These are phyloP conservation scores for Leccinellum rugosiceps DNA, from an alignment of 768 basidiomycete genomes.

Conservation along the genomic window DNA sequence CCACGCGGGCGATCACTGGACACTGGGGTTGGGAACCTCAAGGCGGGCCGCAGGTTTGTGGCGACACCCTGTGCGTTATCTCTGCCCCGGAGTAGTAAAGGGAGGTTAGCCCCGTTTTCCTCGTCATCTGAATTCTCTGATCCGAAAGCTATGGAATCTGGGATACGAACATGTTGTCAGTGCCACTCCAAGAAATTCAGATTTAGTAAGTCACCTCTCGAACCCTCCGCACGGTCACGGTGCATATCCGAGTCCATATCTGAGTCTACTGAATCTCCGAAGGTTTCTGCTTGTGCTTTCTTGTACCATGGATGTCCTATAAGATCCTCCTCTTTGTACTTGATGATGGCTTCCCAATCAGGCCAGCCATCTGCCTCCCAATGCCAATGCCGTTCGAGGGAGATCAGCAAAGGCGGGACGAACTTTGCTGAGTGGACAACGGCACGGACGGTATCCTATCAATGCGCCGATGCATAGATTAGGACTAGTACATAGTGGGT, in stretches of 20 bases:
- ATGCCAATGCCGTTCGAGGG: too few species aligned
- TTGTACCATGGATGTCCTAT: too few species aligned
- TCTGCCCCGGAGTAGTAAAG: not conserved
- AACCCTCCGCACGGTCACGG: not conserved
- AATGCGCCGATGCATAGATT: too few species aligned
- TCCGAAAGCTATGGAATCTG: not conserved
- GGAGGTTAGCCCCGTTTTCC: not conserved
- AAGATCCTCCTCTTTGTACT: too few species aligned
- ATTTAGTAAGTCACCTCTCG: not conserved
- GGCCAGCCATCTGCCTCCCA: too few species aligned
- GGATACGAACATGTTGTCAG: not conserved
- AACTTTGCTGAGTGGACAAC: too few species aligned
- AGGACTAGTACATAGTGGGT: too few species aligned
- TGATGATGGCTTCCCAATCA: too few species aligned
- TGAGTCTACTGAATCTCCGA: not conserved
- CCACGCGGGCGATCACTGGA: not conserved
- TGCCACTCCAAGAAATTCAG: not conserved
- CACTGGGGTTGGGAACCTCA: not conserved
- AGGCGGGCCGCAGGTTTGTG: not conserved
- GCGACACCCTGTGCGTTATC: rapidly evolving
- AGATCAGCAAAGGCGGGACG: too few species aligned
- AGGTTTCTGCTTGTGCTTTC: not conserved
- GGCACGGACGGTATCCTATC: too few species aligned
- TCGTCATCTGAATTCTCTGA: not conserved
- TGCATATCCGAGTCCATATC: too few species aligned